Percentiles rank a stretch among this genome's conserved stretches.
Evolutionary conservation across 2,329 filamentous ascomycete genomes (phyloP).

Genomic region (Colletotrichum scovillei): DNA sequence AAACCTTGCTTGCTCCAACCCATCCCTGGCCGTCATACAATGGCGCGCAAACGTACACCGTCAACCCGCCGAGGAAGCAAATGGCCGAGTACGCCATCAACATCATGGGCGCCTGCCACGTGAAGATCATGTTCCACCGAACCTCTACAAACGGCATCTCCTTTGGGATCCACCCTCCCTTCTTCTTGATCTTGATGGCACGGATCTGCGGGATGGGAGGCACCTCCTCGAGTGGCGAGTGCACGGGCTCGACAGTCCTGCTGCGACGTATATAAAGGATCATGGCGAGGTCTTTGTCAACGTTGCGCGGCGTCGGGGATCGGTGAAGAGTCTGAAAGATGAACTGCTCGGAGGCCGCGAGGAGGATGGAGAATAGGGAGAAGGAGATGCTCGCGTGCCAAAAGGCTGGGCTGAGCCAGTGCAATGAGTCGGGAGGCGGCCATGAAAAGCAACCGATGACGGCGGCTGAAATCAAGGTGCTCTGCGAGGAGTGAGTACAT

Average conservation of each 20-base stretch:
- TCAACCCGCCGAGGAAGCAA: constrained; percentile 39
- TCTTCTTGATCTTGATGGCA: constrained; percentile 25
- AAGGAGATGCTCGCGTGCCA: constrained; percentile 42
- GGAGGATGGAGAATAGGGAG: constrained; percentile 42
- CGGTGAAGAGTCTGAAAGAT: constrained; percentile 40
- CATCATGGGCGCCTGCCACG: constrained; percentile 45
- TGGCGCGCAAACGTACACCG: constrained; percentile 40
- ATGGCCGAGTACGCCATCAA: constrained; percentile 41
- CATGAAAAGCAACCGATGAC: constrained; percentile 45
- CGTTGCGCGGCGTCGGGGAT: constrained; percentile 25
- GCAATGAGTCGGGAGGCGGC: constrained; percentile 36
- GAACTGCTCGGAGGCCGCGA: constrained; percentile 42
- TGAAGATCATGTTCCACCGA: constrained; percentile 45
- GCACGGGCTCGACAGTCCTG: constrained; percentile 16
- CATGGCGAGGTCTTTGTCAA: constrained; percentile 37
- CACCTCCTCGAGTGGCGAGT: constrained; percentile 28
- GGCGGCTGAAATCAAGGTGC: constrained; percentile 40
- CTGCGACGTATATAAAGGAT: constrained; percentile 34
- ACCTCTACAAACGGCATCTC: constrained; percentile 35
- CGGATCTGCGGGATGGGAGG: constrained; percentile 34
- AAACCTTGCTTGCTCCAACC: constrained; percentile 37
- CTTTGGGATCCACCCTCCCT: constrained; percentile 32
- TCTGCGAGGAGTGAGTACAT: constrained; percentile 26
- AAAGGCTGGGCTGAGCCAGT: constrained; percentile 40
- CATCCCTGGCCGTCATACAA: constrained; percentile 37